Evolutionary conservation across 176 grass and related monocot species (phyloP).

Genomic region (Paspalum notatum): DNA sequence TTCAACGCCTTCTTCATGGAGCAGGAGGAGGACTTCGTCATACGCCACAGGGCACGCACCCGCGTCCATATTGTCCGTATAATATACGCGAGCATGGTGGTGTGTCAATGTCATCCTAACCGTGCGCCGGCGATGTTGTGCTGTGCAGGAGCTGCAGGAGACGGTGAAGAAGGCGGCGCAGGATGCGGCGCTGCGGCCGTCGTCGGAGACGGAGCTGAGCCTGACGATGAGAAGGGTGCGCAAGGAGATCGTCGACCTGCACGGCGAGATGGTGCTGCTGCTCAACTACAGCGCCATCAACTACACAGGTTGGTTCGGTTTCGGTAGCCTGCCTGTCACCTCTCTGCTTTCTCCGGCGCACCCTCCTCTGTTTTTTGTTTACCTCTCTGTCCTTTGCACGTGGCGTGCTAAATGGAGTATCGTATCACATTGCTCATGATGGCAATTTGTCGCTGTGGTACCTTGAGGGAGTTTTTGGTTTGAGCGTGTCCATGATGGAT

Average conservation of each 20-base stretch:
- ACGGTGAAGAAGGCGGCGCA: conserved; percentile 46
- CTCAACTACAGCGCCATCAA: conserved; percentile 83
- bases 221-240: conserved; percentile 40
- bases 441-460: no score
- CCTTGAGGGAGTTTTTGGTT: no score
- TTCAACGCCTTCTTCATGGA: conserved; percentile 89
- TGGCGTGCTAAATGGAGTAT: background rate
- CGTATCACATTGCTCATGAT: no score
- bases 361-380: background rate
- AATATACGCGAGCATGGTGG: no score
- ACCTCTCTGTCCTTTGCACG: background rate
- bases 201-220: conserved; percentile 7
- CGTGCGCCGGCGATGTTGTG: background rate
- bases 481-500: no score
- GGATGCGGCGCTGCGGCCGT: background rate
- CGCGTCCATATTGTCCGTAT: no score
- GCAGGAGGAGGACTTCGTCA: conserved; percentile 90
- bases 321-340: background rate
- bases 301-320: conserved; percentile 66
- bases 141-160: conserved; percentile 66
- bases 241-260: conserved; percentile 75
- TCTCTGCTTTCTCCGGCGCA: background rate
- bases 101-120: no score
- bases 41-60: conserved; percentile 52
- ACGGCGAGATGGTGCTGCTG: conserved; percentile 82